Conservation (phyloP, 306 rosid genomes). For the Vigna hirtella region DNA sequence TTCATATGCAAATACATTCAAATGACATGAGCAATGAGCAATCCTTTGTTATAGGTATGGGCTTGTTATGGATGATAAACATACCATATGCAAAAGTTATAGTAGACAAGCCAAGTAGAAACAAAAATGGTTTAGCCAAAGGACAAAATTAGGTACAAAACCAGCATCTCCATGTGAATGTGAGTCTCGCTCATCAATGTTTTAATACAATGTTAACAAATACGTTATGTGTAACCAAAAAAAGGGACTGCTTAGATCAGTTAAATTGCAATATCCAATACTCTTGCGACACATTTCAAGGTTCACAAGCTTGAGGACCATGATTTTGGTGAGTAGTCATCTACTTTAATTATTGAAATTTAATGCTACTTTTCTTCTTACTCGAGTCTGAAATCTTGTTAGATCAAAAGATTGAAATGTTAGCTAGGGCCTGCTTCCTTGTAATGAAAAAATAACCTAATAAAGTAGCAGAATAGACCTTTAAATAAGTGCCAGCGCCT, state of each 20-base stretch:
- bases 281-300: not conserved
- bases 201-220: not conserved
- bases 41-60: not conserved
- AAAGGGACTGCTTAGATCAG: not conserved
- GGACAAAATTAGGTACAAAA: slow-evolving; percentile 7
- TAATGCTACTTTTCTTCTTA: slow-evolving; percentile 7
- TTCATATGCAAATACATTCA: not conserved
- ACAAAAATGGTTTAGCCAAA: not conserved
- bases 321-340: not conserved
- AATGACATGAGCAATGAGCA: not conserved
- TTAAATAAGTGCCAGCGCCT: not conserved
- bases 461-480: not conserved
- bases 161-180: slow-evolving; percentile 8
- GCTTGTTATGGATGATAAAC: not conserved
- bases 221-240: not conserved
- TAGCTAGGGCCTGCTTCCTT: not conserved
- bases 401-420: not conserved
- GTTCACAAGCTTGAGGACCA: slow-evolving; percentile 14
- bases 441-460: slow-evolving; percentile 14
- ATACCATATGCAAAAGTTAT: slow-evolving; percentile 21
- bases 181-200: not conserved
- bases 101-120: slow-evolving; percentile 18
- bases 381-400: not conserved
- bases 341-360: slow-evolving; percentile 7
- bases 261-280: not conserved